phyloP scores from a whole-genome alignment of 805 yeast species.

The Starmerella tilneyi region DNA sequence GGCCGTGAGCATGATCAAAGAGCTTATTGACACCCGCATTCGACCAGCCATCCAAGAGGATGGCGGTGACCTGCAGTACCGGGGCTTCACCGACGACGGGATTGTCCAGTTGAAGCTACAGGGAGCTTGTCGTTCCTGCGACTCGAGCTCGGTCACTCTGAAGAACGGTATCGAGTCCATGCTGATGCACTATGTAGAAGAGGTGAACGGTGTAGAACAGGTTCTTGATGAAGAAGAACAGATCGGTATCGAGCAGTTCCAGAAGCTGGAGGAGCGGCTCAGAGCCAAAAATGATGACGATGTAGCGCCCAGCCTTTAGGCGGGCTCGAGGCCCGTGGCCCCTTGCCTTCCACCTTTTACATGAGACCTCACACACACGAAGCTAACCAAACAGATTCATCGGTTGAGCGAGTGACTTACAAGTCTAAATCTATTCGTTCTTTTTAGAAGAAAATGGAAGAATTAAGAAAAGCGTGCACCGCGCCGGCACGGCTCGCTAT shows the following conservation, averaged over 20 bases:
- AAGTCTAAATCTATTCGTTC: too few species aligned
- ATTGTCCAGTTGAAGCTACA: slow-evolving; percentile 77
- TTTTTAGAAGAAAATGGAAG: not conserved
- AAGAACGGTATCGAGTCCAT: slow-evolving; percentile 95
- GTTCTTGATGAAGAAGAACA: slow-evolving; percentile 69
- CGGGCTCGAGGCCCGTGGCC: not conserved
- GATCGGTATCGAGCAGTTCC: slow-evolving; percentile 72
- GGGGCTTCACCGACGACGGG: slow-evolving; percentile 81
- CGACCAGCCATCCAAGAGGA: slow-evolving; percentile 98
- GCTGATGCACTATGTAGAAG: slow-evolving; percentile 94
- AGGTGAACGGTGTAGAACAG: slow-evolving; percentile 79
- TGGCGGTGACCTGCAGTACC: slow-evolving; percentile 91
- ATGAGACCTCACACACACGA: too few species aligned
- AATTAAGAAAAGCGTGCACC: not conserved
- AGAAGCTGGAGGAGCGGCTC: slow-evolving; percentile 61
- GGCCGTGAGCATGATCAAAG: slow-evolving; percentile 79
- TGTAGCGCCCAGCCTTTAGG: slow-evolving; percentile 22
- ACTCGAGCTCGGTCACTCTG: slow-evolving; percentile 80
- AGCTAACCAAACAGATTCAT: too few species aligned
- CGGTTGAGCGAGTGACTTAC: too few species aligned
- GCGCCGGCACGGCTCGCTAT: slow-evolving; percentile 8
- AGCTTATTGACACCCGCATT: slow-evolving; percentile 83
- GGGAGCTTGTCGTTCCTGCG: slow-evolving; percentile 95
- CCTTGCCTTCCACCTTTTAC: too few species aligned
- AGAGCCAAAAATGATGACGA: slow-evolving; percentile 28